Percentiles rank a stretch among this genome's conserved stretches.
phyloP scores from a whole-genome alignment of 2,329 filamentous ascomycete species.

The Calonectria henricotiae region DNA sequence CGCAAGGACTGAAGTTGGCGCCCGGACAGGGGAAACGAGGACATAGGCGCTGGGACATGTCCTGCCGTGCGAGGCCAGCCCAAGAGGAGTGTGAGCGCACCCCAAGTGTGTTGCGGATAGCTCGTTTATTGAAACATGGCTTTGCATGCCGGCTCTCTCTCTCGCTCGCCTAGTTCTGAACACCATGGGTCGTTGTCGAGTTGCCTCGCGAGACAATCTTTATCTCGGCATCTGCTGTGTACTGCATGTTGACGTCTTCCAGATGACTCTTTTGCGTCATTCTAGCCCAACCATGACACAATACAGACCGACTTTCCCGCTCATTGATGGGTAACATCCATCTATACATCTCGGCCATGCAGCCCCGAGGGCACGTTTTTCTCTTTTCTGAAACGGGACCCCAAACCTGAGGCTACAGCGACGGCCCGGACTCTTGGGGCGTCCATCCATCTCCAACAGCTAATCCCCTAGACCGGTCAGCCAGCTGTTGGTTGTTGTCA shows the following conservation, averaged over 20 bases:
- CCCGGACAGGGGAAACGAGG: constrained; percentile 25
- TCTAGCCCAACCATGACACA: constrained; percentile 17
- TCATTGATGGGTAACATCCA: not conserved
- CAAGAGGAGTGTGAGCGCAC: constrained; percentile 22
- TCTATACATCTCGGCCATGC: constrained; percentile 1
- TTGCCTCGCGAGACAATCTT: not conserved
- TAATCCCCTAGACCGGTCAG: constrained; percentile 46
- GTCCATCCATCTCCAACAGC: constrained; percentile 39
- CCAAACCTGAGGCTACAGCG: constrained; percentile 40
- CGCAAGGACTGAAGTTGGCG: constrained; percentile 23
- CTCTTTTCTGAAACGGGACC: constrained; percentile 34
- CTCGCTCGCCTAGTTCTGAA: too few species aligned
- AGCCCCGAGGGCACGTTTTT: not conserved
- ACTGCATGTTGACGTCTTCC: not conserved
- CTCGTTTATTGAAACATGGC: not conserved
- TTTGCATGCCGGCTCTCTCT: not conserved
- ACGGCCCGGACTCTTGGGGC: constrained; percentile 36
- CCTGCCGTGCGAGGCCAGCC: constrained; percentile 29
- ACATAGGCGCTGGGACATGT: constrained; percentile 2
- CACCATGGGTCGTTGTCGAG: too few species aligned
- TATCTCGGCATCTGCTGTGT: not conserved
- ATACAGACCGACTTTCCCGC: constrained; percentile 34
- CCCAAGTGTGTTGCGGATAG: not conserved
- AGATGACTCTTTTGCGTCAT: constrained; percentile 26
- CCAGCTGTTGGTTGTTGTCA: constrained; percentile 36